Evolutionary conservation across 164 flowering plant species (phyloP), one percentile per base, ranked within the genome.

Genomic region (Chimonanthus praecox): DNA sequence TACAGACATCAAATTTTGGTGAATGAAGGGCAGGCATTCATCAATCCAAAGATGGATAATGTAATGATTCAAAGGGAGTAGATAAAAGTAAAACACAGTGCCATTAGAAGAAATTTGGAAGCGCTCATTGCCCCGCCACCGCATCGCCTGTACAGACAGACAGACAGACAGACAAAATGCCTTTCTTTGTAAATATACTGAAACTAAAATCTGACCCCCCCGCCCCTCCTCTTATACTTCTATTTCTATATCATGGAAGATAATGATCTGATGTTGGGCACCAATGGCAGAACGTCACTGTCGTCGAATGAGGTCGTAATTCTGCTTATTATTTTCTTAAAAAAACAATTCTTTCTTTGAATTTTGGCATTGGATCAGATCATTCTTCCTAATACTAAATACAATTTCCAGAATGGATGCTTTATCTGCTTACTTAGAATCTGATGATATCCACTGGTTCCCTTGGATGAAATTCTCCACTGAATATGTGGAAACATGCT

Each of bases 401-500:
- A 54, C 16, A 10, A 54, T 10, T 8, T 15, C 60, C 60, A 54
- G 60, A 54, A 54, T 54, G n/a, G 60, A 54, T 54, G 60, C 60
- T 54, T 10, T 8, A 11, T 13, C 60, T 54, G 33, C 60, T 54
- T 54, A 54, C 60, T 10, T 9, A 11, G 43, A 64, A 15, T 33
- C 67, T 20, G 83, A 67, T 4, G 82, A 80, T 64, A 82, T 85
- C 98, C 94, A 94, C 21, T 87, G 82, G 64, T 84, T 71, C 1
- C 90, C 94, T 78, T 92, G 98, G 70, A 94, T 89, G 79, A 94
- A 94, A 78, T 82, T 94, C 77, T 80, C 74, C 8, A 86, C 85
- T 0, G 96, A 87, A 74, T 92, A 92, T 0, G 81, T 33, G 5
- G 13, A 3, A 7, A 89, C 82, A 76, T 88, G 90, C 61, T 85